Conservation (phyloP, 441 rosid species). For the Melastoma candidum region DNA sequence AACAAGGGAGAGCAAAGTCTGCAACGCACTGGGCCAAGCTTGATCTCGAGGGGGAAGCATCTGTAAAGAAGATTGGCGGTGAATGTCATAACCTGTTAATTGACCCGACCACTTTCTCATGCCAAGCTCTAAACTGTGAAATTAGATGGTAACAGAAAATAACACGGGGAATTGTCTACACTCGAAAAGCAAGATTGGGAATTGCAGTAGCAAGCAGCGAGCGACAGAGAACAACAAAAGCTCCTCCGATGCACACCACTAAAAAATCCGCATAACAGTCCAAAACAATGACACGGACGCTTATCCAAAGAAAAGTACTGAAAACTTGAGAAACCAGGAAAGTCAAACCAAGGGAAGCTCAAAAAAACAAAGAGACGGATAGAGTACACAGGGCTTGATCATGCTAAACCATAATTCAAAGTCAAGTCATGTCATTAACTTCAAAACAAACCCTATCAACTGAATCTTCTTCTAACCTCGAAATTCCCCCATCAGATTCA, state of each 20-base stretch:
- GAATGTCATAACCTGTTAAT: slow-evolving; percentile 73
- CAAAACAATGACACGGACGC: neutral
- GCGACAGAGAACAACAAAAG: neutral
- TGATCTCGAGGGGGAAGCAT: slow-evolving; percentile 95
- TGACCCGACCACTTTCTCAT: slow-evolving; percentile 43
- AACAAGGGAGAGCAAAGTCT: slow-evolving; percentile 60
- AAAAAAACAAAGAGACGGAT: no score
- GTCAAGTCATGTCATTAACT: no score
- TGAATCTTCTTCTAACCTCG: no score
- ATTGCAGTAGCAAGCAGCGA: no score
- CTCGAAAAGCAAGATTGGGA: no score
- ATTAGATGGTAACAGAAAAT: neutral
- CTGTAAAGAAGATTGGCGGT: slow-evolving; percentile 40
- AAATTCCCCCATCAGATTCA: no score
- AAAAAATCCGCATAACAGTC: neutral
- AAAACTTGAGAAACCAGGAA: neutral
- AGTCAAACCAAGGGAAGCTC: no score
- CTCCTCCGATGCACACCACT: neutral
- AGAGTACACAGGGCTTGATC: no score
- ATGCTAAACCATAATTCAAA: no score
- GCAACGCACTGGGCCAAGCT: slow-evolving; percentile 46
- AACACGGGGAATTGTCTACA: no score
- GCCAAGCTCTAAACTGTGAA: neutral
- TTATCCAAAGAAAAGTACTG: neutral
- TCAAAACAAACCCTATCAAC: no score